phyloP scores from a whole-genome alignment of 2,329 filamentous ascomycete species.

The Colletotrichum lindemuthianum region DNA sequence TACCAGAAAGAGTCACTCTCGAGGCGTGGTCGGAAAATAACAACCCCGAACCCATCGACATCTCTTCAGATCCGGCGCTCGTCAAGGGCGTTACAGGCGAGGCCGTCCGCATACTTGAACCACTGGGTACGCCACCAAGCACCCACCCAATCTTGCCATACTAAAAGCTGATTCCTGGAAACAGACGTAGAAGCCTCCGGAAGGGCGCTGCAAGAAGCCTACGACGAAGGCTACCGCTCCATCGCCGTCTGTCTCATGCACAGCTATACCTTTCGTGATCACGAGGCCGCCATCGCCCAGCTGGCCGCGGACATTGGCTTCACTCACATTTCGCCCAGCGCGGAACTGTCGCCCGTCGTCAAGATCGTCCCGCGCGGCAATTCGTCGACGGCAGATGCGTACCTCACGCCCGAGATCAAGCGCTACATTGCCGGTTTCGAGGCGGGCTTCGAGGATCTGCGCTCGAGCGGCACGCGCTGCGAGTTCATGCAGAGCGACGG shows the following conservation, averaged over 20 bases:
- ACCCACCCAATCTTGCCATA: accelerated
- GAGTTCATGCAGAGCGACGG: constrained; percentile 77
- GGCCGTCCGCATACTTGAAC: constrained; percentile 71
- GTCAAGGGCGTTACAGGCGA: constrained; percentile 74
- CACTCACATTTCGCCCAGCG: constrained; percentile 64
- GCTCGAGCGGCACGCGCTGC: constrained; percentile 62
- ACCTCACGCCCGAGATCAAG: constrained; percentile 77
- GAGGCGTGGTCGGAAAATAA: constrained; percentile 54
- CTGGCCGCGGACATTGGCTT: constrained; percentile 61
- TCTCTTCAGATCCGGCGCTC: constrained; percentile 26
- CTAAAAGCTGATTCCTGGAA: accelerated
- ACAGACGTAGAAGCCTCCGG: constrained; percentile 60
- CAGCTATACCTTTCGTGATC: constrained; percentile 75
- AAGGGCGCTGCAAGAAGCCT: constrained; percentile 67
- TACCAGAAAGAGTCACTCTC: constrained; percentile 79
- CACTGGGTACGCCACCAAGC: constrained; percentile 48
- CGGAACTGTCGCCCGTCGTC: constrained; percentile 67
- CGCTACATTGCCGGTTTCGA: constrained; percentile 68
- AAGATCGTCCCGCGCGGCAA: constrained; percentile 81
- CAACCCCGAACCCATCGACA: constrained; percentile 24
- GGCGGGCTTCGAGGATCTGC: constrained; percentile 61
- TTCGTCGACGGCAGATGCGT: constrained; percentile 82
- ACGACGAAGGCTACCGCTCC: constrained; percentile 69
- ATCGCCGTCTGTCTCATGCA: constrained; percentile 79
- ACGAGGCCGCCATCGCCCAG: constrained; percentile 53